Conservation (phyloP, 345 rosid species). For the Sonneratia alba region DNA sequence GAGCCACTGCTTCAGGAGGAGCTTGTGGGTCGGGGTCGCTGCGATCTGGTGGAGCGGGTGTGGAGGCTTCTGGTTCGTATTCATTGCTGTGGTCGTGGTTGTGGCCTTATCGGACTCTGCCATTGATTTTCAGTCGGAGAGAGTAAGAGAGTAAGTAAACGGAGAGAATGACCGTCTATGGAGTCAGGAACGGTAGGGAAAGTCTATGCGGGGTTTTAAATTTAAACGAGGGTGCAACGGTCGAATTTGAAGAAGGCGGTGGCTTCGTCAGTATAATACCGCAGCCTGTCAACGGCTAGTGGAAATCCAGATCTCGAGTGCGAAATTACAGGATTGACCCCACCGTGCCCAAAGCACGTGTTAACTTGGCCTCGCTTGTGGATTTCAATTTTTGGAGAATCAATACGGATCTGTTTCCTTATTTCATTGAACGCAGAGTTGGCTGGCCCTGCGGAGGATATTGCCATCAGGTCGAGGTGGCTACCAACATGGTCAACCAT, state of each 20-base stretch:
- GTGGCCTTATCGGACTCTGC: conserved; percentile 24
- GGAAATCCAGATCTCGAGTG: background rate
- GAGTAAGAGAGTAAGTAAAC: conserved; percentile 8
- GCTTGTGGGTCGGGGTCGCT: conserved; percentile 83
- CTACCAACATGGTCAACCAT: no score
- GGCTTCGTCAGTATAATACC: background rate
- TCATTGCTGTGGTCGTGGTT: conserved; percentile 34
- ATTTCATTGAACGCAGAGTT: no score
- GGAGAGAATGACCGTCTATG: background rate
- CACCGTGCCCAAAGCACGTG: no score
- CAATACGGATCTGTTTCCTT: no score
- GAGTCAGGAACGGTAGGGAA: conserved; percentile 18
- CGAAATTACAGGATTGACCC: background rate
- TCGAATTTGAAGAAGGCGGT: conserved; percentile 3
- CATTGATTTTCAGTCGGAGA: conserved; percentile 18
- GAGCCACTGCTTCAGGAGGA: conserved; percentile 90
- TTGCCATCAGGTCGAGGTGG: no score
- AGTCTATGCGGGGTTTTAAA: conserved; percentile 12
- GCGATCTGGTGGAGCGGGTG: conserved; percentile 94
- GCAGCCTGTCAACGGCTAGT: conserved; percentile 9
- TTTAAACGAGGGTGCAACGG: conserved; percentile 14
- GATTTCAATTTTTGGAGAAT: no score
- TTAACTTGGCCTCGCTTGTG: no score
- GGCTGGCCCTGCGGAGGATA: no score
- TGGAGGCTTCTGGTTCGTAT: conserved; percentile 33